Percentiles rank a stretch among this genome's conserved stretches.
phyloP scores from a whole-genome alignment of 192 early-diverging fungal species.

The Jimgerdemannia lactiflua region DNA sequence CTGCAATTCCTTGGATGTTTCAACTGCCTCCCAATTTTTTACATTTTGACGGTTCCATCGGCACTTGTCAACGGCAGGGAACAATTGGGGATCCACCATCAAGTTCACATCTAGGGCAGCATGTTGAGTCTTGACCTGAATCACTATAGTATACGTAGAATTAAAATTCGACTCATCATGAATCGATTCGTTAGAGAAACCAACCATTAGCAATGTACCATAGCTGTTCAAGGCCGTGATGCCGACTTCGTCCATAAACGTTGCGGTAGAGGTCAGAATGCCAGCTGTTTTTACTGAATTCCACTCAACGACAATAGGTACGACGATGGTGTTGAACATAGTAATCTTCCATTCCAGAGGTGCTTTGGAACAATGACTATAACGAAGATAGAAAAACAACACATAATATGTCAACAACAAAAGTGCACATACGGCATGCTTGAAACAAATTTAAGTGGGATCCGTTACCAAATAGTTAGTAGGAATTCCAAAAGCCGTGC shows the following conservation, averaged over 20 bases:
- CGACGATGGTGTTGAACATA: not conserved
- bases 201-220: not conserved
- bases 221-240: not conserved
- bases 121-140: not conserved
- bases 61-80: not conserved
- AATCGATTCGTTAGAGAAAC: not conserved
- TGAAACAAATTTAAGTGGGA: not conserved
- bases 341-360: not conserved
- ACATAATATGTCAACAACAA: not conserved
- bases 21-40: too few species aligned
- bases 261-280: not conserved
- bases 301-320: not conserved
- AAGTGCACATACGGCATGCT: not conserved
- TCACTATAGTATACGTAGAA: not conserved
- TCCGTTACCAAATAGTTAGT: not conserved
- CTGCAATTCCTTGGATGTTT: too few species aligned
- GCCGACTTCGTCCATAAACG: not conserved
- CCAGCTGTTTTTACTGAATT: not conserved
- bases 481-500: not conserved
- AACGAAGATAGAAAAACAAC: not conserved
- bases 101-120: not conserved
- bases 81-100: not conserved
- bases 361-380: not conserved
- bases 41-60: not conserved
- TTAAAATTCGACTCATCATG: too few species aligned